These are phyloP conservation scores for Calonectria honghensis DNA, from an alignment of 2,329 filamentous ascomycete genomes.

Conservation along the genomic window DNA sequence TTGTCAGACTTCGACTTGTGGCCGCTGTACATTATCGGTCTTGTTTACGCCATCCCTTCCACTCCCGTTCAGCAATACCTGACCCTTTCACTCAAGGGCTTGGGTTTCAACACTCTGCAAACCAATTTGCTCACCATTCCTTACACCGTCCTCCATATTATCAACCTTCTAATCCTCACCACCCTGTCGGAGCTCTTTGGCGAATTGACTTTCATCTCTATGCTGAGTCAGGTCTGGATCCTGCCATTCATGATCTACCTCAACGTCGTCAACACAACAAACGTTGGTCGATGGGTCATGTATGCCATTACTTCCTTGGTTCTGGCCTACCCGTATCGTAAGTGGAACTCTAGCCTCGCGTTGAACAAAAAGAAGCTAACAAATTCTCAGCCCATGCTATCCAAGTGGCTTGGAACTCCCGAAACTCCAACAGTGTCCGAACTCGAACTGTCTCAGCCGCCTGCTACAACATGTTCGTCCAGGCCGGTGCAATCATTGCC, in stretches of 20 bases:
- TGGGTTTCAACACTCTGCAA: slow-evolving; percentile 77
- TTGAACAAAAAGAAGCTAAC: background rate
- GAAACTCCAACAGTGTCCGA: slow-evolving; percentile 76
- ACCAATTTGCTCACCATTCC: slow-evolving; percentile 80
- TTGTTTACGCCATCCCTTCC: slow-evolving; percentile 68
- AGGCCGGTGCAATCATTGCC: slow-evolving; percentile 58
- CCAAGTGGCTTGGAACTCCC: slow-evolving; percentile 57
- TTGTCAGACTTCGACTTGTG: slow-evolving; percentile 70
- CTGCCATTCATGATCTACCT: slow-evolving; percentile 41
- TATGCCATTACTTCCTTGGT: slow-evolving; percentile 37
- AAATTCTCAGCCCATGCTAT: slow-evolving; percentile 32
- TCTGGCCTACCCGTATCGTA: slow-evolving; percentile 37
- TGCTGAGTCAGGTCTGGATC: slow-evolving; percentile 40
- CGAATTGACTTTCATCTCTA: slow-evolving; percentile 56
- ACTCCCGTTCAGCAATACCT: slow-evolving; percentile 71
- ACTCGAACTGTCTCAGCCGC: slow-evolving; percentile 75
- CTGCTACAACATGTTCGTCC: slow-evolving; percentile 70
- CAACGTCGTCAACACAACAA: slow-evolving; percentile 32
- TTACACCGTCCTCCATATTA: slow-evolving; percentile 66
- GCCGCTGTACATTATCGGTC: slow-evolving; percentile 69
- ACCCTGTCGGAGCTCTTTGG: slow-evolving; percentile 61
- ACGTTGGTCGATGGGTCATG: slow-evolving; percentile 35
- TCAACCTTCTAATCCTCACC: slow-evolving; percentile 54
- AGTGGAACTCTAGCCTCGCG: background rate
- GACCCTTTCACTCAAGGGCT: slow-evolving; percentile 73